These are phyloP conservation scores for Diaporthe citriasiana DNA, from an alignment of 2,329 filamentous ascomycete genomes.

Conservation along the genomic window DNA sequence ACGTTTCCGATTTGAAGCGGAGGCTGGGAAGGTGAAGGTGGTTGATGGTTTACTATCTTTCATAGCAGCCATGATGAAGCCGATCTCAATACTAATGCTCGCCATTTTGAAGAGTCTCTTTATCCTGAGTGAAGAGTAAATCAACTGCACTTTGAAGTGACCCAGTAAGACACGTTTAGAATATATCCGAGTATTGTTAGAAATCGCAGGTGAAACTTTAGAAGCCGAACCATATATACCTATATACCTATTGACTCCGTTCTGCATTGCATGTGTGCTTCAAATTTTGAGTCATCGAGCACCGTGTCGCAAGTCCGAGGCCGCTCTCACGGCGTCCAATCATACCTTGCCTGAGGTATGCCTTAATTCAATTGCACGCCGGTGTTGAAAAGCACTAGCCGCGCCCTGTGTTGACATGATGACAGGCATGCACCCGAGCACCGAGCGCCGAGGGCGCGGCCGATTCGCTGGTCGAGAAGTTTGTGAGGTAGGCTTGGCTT, in stretches of 20 bases:
- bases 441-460: slow-evolving; percentile 7
- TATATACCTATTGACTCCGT: not conserved
- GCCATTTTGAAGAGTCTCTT: not conserved
- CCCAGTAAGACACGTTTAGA: not conserved
- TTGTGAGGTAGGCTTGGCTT: not conserved
- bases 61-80: slow-evolving; percentile 41
- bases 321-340: not conserved
- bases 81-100: slow-evolving; percentile 28
- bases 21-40: not conserved
- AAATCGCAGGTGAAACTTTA: not conserved
- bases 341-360: not conserved
- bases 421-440: not conserved
- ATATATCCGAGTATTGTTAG: not conserved
- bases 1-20: not conserved
- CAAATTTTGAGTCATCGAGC: slow-evolving; percentile 19
- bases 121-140: not conserved
- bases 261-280: not conserved
- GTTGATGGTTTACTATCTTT: slow-evolving; percentile 16
- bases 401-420: not conserved
- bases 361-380: not conserved
- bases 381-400: not conserved
- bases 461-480: not conserved
- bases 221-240: slow-evolving; percentile 9
- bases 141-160: not conserved
- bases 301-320: slow-evolving; percentile 1